Percentiles rank a stretch among this genome's conserved stretches.
Conservation (phyloP, 768 basidiomycete genomes). For the Lactarius deliciosus region DNA sequence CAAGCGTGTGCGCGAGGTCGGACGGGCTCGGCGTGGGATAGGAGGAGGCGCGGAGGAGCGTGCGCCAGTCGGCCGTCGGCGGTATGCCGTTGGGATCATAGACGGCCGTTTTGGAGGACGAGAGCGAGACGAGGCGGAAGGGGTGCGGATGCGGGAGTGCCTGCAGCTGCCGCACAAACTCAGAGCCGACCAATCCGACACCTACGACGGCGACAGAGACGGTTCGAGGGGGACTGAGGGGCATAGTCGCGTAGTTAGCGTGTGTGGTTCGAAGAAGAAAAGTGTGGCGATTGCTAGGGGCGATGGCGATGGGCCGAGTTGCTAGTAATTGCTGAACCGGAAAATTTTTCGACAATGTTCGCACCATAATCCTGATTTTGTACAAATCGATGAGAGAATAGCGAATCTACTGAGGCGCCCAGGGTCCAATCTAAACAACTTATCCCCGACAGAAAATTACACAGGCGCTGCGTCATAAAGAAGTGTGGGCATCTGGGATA, state of each 20-base stretch:
- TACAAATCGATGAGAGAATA: neutral
- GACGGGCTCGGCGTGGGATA: slow-evolving; percentile 42
- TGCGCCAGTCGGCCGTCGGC: slow-evolving; percentile 43
- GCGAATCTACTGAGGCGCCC: neutral
- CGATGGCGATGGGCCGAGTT: neutral
- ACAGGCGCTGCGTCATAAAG: neutral
- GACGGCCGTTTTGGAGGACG: slow-evolving; percentile 62
- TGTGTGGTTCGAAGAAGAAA: neutral
- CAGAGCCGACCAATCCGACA: slow-evolving; percentile 88
- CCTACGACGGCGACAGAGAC: slow-evolving; percentile 78
- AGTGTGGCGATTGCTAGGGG: neutral
- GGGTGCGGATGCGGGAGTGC: slow-evolving; percentile 54
- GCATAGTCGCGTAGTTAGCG: slow-evolving; percentile 7
- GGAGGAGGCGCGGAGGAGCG: slow-evolving; percentile 50
- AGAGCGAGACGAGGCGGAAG: slow-evolving; percentile 68
- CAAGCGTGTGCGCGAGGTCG: slow-evolving; percentile 44
- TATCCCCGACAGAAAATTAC: neutral
- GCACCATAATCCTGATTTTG: neutral
- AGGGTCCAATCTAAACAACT: neutral
- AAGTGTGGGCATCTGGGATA: neutral
- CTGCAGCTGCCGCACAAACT: slow-evolving; percentile 80
- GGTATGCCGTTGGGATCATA: slow-evolving; percentile 51
- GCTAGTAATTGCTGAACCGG: neutral
- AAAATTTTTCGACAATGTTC: slow-evolving; percentile 5
- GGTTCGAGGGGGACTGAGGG: slow-evolving; percentile 24